Conservation (phyloP, 108 stramenopile species). For the Schizochytrium sp. region DNA sequence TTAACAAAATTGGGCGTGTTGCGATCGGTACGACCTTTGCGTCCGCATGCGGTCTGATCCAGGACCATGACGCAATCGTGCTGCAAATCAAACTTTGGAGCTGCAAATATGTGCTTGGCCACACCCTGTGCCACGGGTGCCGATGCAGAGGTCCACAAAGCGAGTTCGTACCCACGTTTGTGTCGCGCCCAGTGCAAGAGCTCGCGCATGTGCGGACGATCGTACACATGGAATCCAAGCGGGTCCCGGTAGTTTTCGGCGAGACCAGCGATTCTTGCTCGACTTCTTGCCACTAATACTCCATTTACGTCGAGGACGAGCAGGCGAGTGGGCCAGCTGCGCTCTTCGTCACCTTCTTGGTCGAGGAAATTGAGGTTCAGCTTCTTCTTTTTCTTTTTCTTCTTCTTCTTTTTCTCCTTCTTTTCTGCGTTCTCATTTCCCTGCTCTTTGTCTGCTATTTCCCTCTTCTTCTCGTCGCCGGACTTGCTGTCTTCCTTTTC, state of each 20-base stretch:
- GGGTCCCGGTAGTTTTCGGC: background rate
- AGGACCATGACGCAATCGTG: background rate
- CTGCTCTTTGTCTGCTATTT: background rate
- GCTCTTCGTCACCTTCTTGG: background rate
- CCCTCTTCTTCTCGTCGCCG: background rate
- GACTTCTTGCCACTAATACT: background rate
- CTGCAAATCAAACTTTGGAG: background rate
- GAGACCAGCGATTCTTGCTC: background rate
- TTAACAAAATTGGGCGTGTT: background rate
- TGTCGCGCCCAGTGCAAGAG: background rate
- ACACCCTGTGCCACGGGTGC: background rate
- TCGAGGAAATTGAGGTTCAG: background rate
- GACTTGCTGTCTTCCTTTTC: too few species aligned
- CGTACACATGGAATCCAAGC: background rate
- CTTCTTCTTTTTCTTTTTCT: background rate
- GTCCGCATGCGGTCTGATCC: background rate
- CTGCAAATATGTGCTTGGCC: background rate
- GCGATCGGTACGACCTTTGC: background rate
- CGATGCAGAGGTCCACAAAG: background rate
- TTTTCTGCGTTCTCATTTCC: background rate
- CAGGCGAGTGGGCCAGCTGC: background rate
- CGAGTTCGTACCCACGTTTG: background rate
- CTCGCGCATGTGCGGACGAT: background rate
- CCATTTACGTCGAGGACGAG: background rate
- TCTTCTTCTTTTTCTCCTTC: background rate